Evolutionary conservation across 129 eudicot genomes (phyloP), one percentile per base, ranked within the genome.

Genomic region (Cynara cardunculus): DNA sequence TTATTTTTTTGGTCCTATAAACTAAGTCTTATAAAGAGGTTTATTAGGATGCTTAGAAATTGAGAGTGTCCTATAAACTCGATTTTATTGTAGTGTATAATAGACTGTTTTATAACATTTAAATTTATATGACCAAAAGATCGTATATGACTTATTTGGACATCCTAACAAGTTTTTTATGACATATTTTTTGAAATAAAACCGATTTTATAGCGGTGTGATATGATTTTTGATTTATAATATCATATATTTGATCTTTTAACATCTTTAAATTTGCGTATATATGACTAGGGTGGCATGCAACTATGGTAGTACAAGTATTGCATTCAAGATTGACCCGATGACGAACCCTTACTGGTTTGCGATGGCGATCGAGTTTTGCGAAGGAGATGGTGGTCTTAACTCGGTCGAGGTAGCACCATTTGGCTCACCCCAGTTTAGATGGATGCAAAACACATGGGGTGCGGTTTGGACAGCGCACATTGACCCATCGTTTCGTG

Each of bases 381-480:
- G 80, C 37, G 84, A 68, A 4, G 86, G 87, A 28, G 84, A 89
- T 28, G 93, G 93, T 1, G 83, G 83, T 7, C 81, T 88, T 30
- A 71, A 28, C 16, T 81, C 53, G 5, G 83, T 89, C 6, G 89
- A 87, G 67, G 74, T 91, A 14, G 34, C 72, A 18, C 46, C 79
- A 32, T 77, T 75, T 25, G 81, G 86, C 22, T 59, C 88, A 9
- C 75, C 59, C 10, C 28, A 79, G 7, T 84, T 77, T 79, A 32
- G 70, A 35, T 0, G 62, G 27, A 88, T 88, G 95, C 53, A 74
- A n/a, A 85, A 84, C 68, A 46, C 78, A 25, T 90, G 88, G 88
- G 95, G 92, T 10, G 92, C 95, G 12, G 89, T 87, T 56, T 90
- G 90, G 89, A 87, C 82, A 1, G 74, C 41, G 0, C 65, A 88